Evolutionary conservation across 345 rosid species (phyloP), one percentile per base, ranked within the genome.

Genomic region (Sonneratia alba): DNA sequence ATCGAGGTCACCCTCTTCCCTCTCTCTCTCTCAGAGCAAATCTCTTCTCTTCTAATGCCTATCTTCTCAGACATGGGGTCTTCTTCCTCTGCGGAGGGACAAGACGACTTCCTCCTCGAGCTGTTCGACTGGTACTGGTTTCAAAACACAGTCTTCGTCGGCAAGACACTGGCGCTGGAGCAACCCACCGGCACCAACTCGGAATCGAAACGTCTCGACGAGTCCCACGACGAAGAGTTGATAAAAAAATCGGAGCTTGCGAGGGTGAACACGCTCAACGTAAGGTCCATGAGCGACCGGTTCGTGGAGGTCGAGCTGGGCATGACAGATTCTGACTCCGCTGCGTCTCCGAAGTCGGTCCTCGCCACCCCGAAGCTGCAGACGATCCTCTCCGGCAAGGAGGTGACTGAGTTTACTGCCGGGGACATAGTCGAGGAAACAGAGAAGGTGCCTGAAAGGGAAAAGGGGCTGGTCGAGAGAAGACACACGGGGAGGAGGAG

Each of bases 381-480:
- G 71, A 76, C 86, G 38, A 80, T 89, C 69, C 75, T 72, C 45
- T 85, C 93, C 11, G 91, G 91, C 2, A 85, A 85, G 74, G 87
- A 83, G 71, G 79, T 79, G 4, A 66, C 27, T 2, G 84, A 74
- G 42, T 71, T 76, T 67, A 42, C 66, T 8, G 37, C 21, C 16
- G 68, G 69, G 59, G 24, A 49, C 19, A 5, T 6, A 47, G 36
- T 71, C 64, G 47, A 48, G 69, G 71, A 67, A 38, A n/a, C 32
- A 1, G 71, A 67, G 34, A 38, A 67, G 7, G 19, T 19, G 40
- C 22, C 45, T 14, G 8, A 64, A 19, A 43, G 14, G 68, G 37
- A 34, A 12, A 32, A 72, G 68, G 51, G 71, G 70, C 61, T 24
- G 48, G 40, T 45, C 67, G 53, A 56, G 74, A 51, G 61, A 47